Conservation (phyloP, 1,284 basidiomycete genomes). For the Athelia sp. region DNA sequence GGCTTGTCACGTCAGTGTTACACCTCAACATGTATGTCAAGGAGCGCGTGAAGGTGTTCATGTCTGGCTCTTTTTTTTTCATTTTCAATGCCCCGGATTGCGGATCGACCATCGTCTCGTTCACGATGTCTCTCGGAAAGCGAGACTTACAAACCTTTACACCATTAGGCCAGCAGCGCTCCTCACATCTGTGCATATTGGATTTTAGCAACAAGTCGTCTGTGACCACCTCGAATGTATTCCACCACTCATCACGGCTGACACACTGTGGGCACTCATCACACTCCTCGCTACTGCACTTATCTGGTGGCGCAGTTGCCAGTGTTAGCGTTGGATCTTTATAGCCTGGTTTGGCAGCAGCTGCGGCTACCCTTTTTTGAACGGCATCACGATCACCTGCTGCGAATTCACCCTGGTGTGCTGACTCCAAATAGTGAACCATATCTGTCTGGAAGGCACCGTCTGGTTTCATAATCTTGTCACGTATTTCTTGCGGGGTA, state of each 20-base stretch:
- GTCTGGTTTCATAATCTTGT: conserved; percentile 17
- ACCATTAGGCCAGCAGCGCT: conserved; percentile 13
- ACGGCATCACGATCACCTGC: conserved; percentile 11
- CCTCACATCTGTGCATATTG: conserved; percentile 10
- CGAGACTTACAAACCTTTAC: conserved; percentile 19
- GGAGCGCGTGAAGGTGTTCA: conserved; percentile 26
- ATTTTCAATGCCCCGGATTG: conserved; percentile 23
- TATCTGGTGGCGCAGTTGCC: background rate
- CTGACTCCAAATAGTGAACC: conserved; percentile 18
- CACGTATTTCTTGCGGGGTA: conserved; percentile 24
- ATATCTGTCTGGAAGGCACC: conserved; percentile 20
- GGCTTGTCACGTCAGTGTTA: conserved; percentile 31
- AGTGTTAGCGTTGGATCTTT: background rate
- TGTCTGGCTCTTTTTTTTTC: conserved; percentile 25
- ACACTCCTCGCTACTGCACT: background rate
- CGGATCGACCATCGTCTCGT: conserved; percentile 15
- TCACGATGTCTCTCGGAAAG: conserved; percentile 19
- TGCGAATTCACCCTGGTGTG: conserved; percentile 17
- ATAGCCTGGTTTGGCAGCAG: background rate
- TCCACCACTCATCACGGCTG: conserved; percentile 10
- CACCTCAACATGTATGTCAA: conserved; percentile 27
- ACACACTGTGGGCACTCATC: conserved; percentile 8
- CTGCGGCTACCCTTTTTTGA: background rate
- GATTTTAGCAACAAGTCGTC: conserved; percentile 13
- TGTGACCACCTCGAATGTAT: conserved; percentile 8